Evolutionary conservation across 2,329 filamentous ascomycete genomes (phyloP), one percentile per base, ranked within the genome.

Genomic region (Colletotrichum lentis): DNA sequence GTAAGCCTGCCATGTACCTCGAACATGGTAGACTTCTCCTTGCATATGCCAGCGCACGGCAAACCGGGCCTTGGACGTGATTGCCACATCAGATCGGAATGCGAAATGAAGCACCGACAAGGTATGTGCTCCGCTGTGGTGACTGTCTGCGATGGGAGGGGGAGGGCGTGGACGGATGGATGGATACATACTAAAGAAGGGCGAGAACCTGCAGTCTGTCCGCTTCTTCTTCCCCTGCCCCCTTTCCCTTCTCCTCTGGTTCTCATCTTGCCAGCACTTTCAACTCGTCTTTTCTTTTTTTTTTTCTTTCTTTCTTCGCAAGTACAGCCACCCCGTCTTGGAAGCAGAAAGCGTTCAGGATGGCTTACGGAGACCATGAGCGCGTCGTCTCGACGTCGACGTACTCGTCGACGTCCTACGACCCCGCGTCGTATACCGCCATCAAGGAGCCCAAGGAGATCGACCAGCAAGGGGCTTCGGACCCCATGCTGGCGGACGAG

Each of bases 1-100:
- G 56, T 44, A 57, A 56, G 56, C 55, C 56, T 10, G n/a, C 24
- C 55, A 69, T 66, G 66, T 69, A 69, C 62, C 62, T 69, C 55
- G 66, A 52, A 31, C 24, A 16, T 56, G 41, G 35, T 49, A 20
- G 41, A 31, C 20, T 52, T 43, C 44, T 58, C 50, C 39, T 58
- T 58, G 56, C 66, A 69, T 57, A 66, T 4, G 66, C 62, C 62
- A 69, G 55, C 66, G 66, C 66, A 69, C 66, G 62, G 62, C 43
- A 39, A 66, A 37, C 43, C 62, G 41, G 35, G 39, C 39, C 37
- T 46, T 52, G 35, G 20, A 61, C n/a, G 31, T 43, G 56, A 31
- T 69, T 47, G 66, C 55, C 56, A 66, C 62, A 31, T 52, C 56
- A 44, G 16, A 37, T 52, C 56, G 46, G 16, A 37, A 24, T 31